Conservation (phyloP, 1,284 basidiomycete genomes). For the Irpex sp. region DNA sequence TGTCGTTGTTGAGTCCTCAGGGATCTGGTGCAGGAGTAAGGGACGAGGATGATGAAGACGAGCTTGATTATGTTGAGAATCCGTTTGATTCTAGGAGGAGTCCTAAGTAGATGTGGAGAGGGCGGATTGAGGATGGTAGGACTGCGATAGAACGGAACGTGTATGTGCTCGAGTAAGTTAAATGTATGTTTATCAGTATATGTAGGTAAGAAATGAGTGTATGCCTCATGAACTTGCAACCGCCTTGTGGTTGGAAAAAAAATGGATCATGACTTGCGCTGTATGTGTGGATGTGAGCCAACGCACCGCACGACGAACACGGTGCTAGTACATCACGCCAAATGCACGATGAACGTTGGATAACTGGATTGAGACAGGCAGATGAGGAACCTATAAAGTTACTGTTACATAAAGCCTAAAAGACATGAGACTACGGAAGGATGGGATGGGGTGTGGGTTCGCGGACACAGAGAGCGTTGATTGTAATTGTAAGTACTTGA, state of each 20-base stretch:
- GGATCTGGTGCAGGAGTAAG: constrained; percentile 28
- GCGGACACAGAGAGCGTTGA: neutral
- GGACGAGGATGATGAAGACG: constrained; percentile 40
- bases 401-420: neutral
- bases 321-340: no score
- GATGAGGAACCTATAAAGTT: neutral
- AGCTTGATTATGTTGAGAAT: constrained; percentile 63
- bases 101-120: neutral
- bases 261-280: no score
- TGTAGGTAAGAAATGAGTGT: neutral
- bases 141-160: neutral
- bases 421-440: neutral
- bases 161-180: neutral
- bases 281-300: no score
- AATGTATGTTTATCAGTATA: neutral
- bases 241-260: no score
- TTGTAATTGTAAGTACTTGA: neutral
- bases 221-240: neutral
- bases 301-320: no score
- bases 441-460: neutral
- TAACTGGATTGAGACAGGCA: neutral
- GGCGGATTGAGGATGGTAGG: neutral
- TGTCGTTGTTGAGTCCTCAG: constrained; percentile 52
- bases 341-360: no score
- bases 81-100: constrained; percentile 51